Evolutionary conservation across 306 rosid genomes (phyloP), one percentile per base, ranked within the genome.

Genomic region (Chamaecrista fasciculata): DNA sequence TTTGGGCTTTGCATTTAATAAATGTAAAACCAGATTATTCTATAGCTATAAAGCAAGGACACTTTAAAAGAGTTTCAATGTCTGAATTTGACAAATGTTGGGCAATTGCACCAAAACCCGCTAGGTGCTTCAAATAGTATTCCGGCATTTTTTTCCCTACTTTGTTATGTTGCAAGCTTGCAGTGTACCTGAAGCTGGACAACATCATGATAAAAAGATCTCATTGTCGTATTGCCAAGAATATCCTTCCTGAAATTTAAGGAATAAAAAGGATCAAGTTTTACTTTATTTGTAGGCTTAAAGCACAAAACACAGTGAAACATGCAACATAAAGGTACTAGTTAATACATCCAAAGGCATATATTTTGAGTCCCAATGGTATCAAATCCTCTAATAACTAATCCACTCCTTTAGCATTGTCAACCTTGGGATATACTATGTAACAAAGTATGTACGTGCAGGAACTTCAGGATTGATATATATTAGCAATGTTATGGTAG

Each of bases 181-280:
- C 29, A 34, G 28, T 34, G 28, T 60, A 95, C 97, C 96, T 91
- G 99, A 70, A 95, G 96, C 73, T 81, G 66, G 76, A 80, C 78
- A 67, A 91, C 95, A 55, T 87, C 95, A 40, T 49, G 76, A 87
- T 89, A 91, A 76, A 95, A 91, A 49, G 88, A 81, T 82, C 89
- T 76, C 88, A 95, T 85, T 11, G 95, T 84, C 52, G 50, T 51
- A 69, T 84, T 83, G 76, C 91, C 89, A 15, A 40, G 40, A 82
- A 85, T 48, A 83, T 95, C 95, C 78, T 88, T 80, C 88, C 99
- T 95, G 95, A 81, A 86, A 84, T 76, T 79, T 34, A 74, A 19
- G 72, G 50, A 34, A 40, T 37, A 42, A 59, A 11, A 11, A 11
- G 69, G 59, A 73, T 77, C 26, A 70, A 71, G 33, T 34, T 36